These are phyloP conservation scores for Pilatotrama ljubarskyi DNA, from an alignment of 768 basidiomycete genomes.

Conservation along the genomic window DNA sequence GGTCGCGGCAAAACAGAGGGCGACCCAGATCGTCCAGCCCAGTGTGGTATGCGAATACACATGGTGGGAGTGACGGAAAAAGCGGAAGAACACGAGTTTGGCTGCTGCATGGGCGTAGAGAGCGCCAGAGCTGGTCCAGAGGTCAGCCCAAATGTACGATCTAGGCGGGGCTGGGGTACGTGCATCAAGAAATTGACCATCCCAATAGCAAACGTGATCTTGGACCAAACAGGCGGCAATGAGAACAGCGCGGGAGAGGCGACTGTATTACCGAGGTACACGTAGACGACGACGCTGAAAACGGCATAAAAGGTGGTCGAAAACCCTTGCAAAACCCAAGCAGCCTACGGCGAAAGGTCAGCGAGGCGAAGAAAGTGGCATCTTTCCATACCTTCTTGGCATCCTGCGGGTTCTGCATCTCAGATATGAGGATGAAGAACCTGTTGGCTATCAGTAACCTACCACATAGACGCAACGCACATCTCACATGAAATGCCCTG, in stretches of 20 bases:
- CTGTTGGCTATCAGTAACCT: slow-evolving; percentile 24
- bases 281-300: slow-evolving; percentile 44
- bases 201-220: slow-evolving; percentile 49
- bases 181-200: slow-evolving; percentile 54
- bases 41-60: slow-evolving; percentile 50
- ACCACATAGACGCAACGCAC: not conserved
- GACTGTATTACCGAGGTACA: slow-evolving; percentile 48
- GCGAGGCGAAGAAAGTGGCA: not conserved
- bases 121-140: slow-evolving; percentile 39
- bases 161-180: slow-evolving; percentile 10
- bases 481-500: slow-evolving; percentile 54
- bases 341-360: slow-evolving; percentile 37
- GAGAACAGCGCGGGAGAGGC: slow-evolving; percentile 49
- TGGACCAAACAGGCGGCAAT: slow-evolving; percentile 50
- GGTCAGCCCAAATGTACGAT: too few relatives aligned
- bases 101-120: slow-evolving; percentile 54
- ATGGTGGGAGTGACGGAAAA: slow-evolving; percentile 50
- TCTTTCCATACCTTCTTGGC: slow-evolving; percentile 49
- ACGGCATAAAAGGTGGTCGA: slow-evolving; percentile 50
- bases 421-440: slow-evolving; percentile 61
- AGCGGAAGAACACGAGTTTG: slow-evolving; percentile 53
- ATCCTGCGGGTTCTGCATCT: slow-evolving; percentile 52
- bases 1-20: slow-evolving; percentile 42
- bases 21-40: slow-evolving; percentile 50
- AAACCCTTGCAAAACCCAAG: slow-evolving; percentile 55